A percentile compares a stretch with the other conserved stretches of the same genome.
phyloP scores from a whole-genome alignment of 768 basidiomycete species.

The Boletus edulis region DNA sequence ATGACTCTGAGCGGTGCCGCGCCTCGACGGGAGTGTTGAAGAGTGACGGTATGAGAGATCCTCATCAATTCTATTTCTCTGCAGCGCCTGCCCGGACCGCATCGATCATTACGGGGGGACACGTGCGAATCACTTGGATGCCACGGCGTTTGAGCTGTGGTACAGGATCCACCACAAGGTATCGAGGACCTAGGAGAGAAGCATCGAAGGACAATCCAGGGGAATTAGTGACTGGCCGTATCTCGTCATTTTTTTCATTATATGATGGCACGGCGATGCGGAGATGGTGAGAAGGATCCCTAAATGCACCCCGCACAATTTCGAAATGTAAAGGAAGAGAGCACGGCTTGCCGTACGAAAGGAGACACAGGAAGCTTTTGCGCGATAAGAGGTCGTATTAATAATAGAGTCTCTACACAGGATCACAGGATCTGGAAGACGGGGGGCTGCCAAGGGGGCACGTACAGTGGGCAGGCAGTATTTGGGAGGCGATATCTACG shows the following conservation, averaged over 20 bases:
- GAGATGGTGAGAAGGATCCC: slow-evolving; percentile 24
- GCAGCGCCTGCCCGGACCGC: slow-evolving; percentile 1
- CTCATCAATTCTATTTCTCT: slow-evolving; percentile 19
- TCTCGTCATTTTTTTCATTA: slow-evolving; percentile 27
- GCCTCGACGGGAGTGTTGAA: neutral
- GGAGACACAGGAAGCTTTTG: slow-evolving; percentile 16
- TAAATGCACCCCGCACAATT: slow-evolving; percentile 2
- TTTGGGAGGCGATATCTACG: neutral
- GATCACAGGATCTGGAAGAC: slow-evolving; percentile 15
- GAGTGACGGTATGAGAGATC: slow-evolving; percentile 8
- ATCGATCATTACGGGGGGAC: slow-evolving; percentile 2
- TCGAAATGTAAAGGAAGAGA: slow-evolving; percentile 12
- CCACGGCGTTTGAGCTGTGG: slow-evolving; percentile 21
- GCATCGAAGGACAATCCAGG: slow-evolving; percentile 22
- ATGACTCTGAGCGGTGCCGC: slow-evolving; percentile 9
- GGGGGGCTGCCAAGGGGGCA: neutral
- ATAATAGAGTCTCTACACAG: slow-evolving; percentile 13
- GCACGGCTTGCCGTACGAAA: slow-evolving; percentile 7
- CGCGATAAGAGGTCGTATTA: neutral
- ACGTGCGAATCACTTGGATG: slow-evolving; percentile 18
- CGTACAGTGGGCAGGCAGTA: neutral
- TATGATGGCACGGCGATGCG: slow-evolving; percentile 20
- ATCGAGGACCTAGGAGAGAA: slow-evolving; percentile 24
- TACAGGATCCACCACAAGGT: slow-evolving; percentile 25
- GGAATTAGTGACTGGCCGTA: slow-evolving; percentile 7